A percentile compares a stretch with the other conserved stretches of the same genome.
phyloP scores from a whole-genome alignment of 352 stramenopile genomes.

The Phytophthora sp. region DNA sequence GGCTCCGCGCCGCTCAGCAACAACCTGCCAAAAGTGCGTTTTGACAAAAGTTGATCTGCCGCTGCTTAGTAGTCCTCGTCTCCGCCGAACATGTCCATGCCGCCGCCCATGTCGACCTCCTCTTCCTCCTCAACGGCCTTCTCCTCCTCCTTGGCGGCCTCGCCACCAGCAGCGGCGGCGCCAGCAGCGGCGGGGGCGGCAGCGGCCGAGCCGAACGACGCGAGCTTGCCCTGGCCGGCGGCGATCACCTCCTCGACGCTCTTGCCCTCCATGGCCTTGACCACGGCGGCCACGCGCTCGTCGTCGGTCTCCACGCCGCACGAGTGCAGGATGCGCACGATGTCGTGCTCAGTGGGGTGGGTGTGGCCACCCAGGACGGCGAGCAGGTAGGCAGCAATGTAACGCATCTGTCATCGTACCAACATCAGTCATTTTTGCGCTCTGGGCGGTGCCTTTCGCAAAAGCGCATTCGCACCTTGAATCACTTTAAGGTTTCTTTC shows the following conservation, averaged over 20 bases:
- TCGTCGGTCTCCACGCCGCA: constrained; percentile 90
- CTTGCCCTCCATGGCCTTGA: constrained; percentile 87
- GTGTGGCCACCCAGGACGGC: constrained; percentile 94
- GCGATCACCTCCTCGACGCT: constrained; percentile 85
- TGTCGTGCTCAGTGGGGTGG: constrained; percentile 88
- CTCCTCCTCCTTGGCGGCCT: constrained; percentile 63
- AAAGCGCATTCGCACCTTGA: constrained; percentile 90
- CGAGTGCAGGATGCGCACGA: constrained; percentile 92
- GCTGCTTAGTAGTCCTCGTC: constrained; percentile 85
- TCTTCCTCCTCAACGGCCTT: constrained; percentile 85
- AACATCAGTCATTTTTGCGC: constrained; percentile 14
- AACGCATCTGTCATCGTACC: constrained; percentile 87
- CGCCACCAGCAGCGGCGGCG: constrained; percentile 54
- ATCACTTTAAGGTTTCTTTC: constrained; percentile 91
- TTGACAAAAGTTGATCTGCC: constrained; percentile 8
- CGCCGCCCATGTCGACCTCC: constrained; percentile 85
- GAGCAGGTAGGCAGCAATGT: constrained; percentile 97
- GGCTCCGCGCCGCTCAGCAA: background rate
- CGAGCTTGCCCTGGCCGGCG: constrained; percentile 80
- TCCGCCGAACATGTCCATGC: constrained; percentile 91
- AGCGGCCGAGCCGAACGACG: constrained; percentile 75
- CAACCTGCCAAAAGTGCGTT: background rate
- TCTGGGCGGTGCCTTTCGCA: too few relatives aligned
- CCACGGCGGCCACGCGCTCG: constrained; percentile 66
- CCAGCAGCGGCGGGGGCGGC: constrained; percentile 54